Evolutionary conservation across 305 asterid species (phyloP), one percentile per base, ranked within the genome.

Genomic region (Striga hermonthica): DNA sequence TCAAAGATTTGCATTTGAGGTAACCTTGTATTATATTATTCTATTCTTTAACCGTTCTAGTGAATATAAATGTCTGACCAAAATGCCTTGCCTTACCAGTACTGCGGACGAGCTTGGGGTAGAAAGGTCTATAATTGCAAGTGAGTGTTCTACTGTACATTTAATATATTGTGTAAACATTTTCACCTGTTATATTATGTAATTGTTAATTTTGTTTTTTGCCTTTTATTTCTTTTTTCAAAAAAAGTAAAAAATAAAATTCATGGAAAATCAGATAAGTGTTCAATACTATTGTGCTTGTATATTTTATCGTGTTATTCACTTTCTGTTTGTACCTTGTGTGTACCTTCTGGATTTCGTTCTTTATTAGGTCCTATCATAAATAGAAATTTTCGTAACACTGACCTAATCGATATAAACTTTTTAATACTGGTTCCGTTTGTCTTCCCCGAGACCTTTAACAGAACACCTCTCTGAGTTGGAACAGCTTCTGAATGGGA

Each of bases 401-500:
- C 62, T 50, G 40, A 34, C 15, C 39, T 58, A 12, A 41, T 56
- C 49, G 16, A 13, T 52, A 43, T 50, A 15, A 6, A 38, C 2
- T 12, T 31, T 57, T 39, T 40, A 16, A 9, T 40, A 50, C 6
- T n/a, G 61, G 31, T 35, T 22, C 34, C 14, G 10, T 44, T 62
- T 41, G 49, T 55, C 36, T 78, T 36, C 43, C 49, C 71, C 70
- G 72, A 62, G 34, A 43, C 10, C 12, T 73, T 54, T 31, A 74
- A 77, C 84, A 91, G 98, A 78, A 64, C 95, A 84, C 78, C 78
- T 92, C 57, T 81, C 74, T 67, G 93, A 92, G 77, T 78, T 92
- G 85, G 97, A 90, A 73, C 97, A 84, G 47, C 98, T 90, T 76
- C 78, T 92, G 79, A 87, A 86, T 56, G 98, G 96, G 66, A 83